Conservation (phyloP, 1,284 basidiomycete genomes). For the Xanthoconium separans region DNA sequence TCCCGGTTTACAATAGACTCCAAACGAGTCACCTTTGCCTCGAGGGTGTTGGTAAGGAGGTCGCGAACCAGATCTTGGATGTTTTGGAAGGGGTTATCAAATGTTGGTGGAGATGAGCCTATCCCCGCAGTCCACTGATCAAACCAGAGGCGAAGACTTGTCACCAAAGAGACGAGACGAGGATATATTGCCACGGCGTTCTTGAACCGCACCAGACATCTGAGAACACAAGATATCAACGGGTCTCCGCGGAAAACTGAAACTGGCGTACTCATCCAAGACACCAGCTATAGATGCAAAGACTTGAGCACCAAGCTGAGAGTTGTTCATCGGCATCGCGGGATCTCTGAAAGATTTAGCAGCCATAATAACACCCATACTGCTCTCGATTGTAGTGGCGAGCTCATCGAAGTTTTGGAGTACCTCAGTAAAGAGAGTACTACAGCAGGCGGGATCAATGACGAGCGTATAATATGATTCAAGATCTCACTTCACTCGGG, state of each 20-base stretch:
- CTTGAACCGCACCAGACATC: slow-evolving; percentile 62
- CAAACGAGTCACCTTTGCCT: slow-evolving; percentile 43
- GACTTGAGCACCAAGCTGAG: slow-evolving; percentile 40
- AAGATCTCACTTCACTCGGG: slow-evolving; percentile 51
- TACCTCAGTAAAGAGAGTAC: slow-evolving; percentile 53
- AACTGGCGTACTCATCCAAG: slow-evolving; percentile 49
- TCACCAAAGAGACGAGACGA: slow-evolving; percentile 40
- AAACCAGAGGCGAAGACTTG: slow-evolving; percentile 45
- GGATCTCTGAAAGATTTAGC: slow-evolving; percentile 44
- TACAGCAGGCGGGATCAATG: slow-evolving; percentile 24
- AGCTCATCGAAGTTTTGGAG: slow-evolving; percentile 52
- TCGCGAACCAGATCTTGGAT: slow-evolving; percentile 28
- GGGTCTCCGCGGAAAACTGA: background rate
- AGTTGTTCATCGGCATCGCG: slow-evolving; percentile 8
- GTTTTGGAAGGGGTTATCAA: slow-evolving; percentile 36
- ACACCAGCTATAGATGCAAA: slow-evolving; percentile 49
- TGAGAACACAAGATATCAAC: slow-evolving; percentile 21
- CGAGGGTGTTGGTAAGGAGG: slow-evolving; percentile 40
- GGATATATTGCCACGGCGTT: slow-evolving; percentile 49
- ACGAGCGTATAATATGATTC: background rate
- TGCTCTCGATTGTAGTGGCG: slow-evolving; percentile 40
- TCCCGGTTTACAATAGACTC: slow-evolving; percentile 42
- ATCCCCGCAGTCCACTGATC: slow-evolving; percentile 46
- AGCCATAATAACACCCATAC: slow-evolving; percentile 43
- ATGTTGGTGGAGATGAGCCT: slow-evolving; percentile 34